Conservation (phyloP, 2,329 filamentous ascomycete genomes). For the Peltaster fructicola region DNA sequence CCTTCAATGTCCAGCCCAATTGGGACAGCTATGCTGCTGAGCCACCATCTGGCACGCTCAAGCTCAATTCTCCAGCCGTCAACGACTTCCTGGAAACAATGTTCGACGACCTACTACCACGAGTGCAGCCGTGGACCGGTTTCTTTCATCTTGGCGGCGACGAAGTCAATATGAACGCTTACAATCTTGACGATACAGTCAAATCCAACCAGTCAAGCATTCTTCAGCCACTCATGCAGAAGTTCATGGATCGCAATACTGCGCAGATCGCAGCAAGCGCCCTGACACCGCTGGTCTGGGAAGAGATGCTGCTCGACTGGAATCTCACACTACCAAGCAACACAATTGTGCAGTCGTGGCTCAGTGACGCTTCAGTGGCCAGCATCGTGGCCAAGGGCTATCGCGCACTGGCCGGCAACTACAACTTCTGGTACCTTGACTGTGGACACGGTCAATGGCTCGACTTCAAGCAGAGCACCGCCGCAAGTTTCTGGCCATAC, state of each 20-base stretch:
- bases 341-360: constrained; percentile 66
- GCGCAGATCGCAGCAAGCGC: constrained; percentile 43
- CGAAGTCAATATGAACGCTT: constrained; percentile 64
- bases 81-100: constrained; percentile 54
- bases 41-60: constrained; percentile 46
- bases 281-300: constrained; percentile 65
- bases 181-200: constrained; percentile 55
- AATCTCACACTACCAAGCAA: constrained; percentile 54
- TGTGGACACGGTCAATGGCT: constrained; percentile 69
- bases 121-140: constrained; percentile 47
- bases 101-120: constrained; percentile 59
- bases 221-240: constrained; percentile 59
- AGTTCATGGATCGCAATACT: constrained; percentile 56
- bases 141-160: constrained; percentile 82
- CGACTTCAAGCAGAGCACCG: constrained; percentile 43
- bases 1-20: constrained; percentile 35
- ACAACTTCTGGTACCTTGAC: constrained; percentile 60
- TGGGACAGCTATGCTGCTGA: constrained; percentile 37
- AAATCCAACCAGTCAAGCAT: constrained; percentile 45
- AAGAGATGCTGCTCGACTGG: constrained; percentile 69
- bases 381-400: constrained; percentile 44
- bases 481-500: constrained; percentile 49
- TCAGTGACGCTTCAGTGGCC: constrained; percentile 43
- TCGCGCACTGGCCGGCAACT: constrained; percentile 58
- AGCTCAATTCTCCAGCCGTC: constrained; percentile 56